Base-by-base conservation (phyloP, 139 green algal genomes). In the Klebsormidium nitens region DNA sequence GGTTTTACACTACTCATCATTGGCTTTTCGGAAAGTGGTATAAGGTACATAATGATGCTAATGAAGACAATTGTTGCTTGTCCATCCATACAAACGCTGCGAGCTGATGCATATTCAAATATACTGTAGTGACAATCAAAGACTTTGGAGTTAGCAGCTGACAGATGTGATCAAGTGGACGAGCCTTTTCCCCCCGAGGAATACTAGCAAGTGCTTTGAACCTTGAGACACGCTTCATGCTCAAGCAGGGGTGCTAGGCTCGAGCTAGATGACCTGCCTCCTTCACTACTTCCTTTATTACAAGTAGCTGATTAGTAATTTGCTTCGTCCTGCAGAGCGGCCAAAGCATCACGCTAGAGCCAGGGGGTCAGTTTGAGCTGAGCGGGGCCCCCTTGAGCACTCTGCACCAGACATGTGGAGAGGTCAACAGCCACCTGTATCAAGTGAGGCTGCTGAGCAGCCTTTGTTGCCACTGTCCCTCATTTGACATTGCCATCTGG, bases 361-460 rank as follows among this genome's bases (percentile, higher is more conserved):
- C 94, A 0, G 94, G 94, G 26, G 94, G 94, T 37, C 93, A 99
- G 78, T 96, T 98, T 80, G 94, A 99, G 83, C 87, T 99, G 34
- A 91, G 81, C 47, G 93, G 93, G 5, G 93, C 91, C 2, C 93
- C 90, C 0, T 65, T 98, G 44, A 79, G 89, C 1, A 93, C 81
- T 0, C 78, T 99, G 66, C 92, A 97, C 77, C 75, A 93, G 60
- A 99, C 94, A 1, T 96, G 87, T 58, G 89, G 85, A n/a, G 94
- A 99, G 77, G 87, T 96, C 40, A 93, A 96, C 81, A 87, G 66
- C 64, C 94, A 99, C 82, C 76, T 99, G 3, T 93, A 96, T 59
- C 89, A 96, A 83, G 84, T 89, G 44, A 6, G 67, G 36, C 11
- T 19, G 29, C 55, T 26, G n/a, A n/a, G n/a, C n/a, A n/a, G n/a